Evolutionary conservation across 2,329 filamentous ascomycete species (phyloP).

Genomic region (Phaeosphaeria sp.): DNA sequence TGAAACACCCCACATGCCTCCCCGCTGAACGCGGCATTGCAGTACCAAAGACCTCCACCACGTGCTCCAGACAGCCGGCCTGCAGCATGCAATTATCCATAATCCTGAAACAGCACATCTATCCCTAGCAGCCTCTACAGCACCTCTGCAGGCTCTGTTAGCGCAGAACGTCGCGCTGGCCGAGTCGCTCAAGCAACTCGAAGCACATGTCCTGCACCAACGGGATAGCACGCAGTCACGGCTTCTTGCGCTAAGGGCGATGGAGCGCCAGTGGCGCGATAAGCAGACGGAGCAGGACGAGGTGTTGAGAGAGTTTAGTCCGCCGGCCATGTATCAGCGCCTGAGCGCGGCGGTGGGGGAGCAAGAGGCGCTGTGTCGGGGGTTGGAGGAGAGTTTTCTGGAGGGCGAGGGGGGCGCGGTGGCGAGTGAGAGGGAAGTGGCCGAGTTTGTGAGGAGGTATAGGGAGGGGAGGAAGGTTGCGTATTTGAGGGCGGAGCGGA

Average conservation of each 20-base stretch:
- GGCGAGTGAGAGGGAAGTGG: constrained; percentile 80
- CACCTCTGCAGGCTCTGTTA: constrained; percentile 69
- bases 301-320: constrained; percentile 82
- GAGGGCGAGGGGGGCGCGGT: constrained; percentile 61
- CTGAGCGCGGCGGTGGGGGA: constrained; percentile 78
- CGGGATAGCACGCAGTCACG: constrained; percentile 79
- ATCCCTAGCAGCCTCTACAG: constrained; percentile 70
- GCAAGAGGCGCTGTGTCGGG: constrained; percentile 80
- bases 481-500: constrained; percentile 83
- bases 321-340: constrained; percentile 83
- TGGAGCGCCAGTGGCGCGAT: constrained; percentile 90
- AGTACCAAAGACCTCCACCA: constrained; percentile 81
- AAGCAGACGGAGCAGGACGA: constrained; percentile 90
- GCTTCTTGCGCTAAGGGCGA: constrained; percentile 79
- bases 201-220: constrained; percentile 64
- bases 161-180: constrained; percentile 76
- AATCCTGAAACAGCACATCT: constrained; percentile 72
- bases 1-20: constrained; percentile 13
- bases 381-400: constrained; percentile 91
- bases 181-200: constrained; percentile 65
- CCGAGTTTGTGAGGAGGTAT: constrained; percentile 83
- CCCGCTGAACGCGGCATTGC: constrained; percentile 47
- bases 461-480: constrained; percentile 79
- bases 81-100: constrained; percentile 78
- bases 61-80: constrained; percentile 67